phyloP scores from a whole-genome alignment of 176 grass and related monocot species.

The Elaeis guineensis region DNA sequence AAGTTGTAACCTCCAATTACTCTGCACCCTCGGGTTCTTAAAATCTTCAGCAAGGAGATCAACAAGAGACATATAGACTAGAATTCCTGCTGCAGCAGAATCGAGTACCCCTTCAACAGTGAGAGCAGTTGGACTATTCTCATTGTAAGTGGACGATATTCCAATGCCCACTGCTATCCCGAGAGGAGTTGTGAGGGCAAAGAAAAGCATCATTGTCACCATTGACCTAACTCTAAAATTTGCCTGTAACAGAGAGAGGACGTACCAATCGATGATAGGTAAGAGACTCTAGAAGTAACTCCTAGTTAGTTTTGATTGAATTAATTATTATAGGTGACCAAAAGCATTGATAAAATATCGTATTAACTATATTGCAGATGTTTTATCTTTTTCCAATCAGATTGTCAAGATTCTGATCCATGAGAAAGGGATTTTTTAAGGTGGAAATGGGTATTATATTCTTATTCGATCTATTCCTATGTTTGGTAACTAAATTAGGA shows the following conservation, averaged over 20 bases:
- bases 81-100: conserved; percentile 31
- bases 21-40: conserved; percentile 53
- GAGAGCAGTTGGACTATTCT: conserved; percentile 46
- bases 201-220: conserved; percentile 39
- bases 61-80: conserved; percentile 64
- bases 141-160: conserved; percentile 47
- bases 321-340: too few relatives aligned
- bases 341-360: too few relatives aligned
- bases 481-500: too few relatives aligned
- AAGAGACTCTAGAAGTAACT: too few relatives aligned
- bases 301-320: too few relatives aligned
- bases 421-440: too few relatives aligned
- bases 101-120: conserved; percentile 52
- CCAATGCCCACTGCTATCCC: conserved; percentile 60
- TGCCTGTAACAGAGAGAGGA: conserved; percentile 20
- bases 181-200: conserved; percentile 52
- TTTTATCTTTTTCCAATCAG: too few relatives aligned
- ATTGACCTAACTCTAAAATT: conserved; percentile 28
- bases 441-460: too few relatives aligned
- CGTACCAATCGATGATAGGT: too few relatives aligned
- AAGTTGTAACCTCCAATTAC: conserved; percentile 33
- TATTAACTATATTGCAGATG: too few relatives aligned
- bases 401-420: too few relatives aligned
- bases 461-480: too few relatives aligned
- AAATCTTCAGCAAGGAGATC: conserved; percentile 57